Evolutionary conservation across 2,329 filamentous ascomycete species (phyloP), one percentile per base, ranked within the genome.

Genomic region (Alternaria consortialis): DNA sequence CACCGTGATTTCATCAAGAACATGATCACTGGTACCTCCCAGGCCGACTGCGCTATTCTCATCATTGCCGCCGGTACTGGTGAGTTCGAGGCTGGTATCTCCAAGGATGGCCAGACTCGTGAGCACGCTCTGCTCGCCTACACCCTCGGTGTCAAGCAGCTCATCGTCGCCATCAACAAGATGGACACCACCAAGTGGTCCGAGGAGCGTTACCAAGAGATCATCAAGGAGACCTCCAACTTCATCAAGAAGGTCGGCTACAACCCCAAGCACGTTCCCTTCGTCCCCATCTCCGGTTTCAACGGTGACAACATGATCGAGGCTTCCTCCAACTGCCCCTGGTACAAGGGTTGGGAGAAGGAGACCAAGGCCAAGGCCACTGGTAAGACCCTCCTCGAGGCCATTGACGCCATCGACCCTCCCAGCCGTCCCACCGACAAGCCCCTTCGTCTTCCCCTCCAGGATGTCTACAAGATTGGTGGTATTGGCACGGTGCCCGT

Each of bases 81-180:
- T 97, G 95, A 99, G 90, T 99, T 99, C 91, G 95, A 99, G 91
- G 95, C 95, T 91, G 95, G 95, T 98, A 99, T 99, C 92, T 98
- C 95, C 91, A 99, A 99, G 93, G 95, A 98, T 93, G 95, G 95
- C 85, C 95, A 99, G 92, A 99, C 95, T 79, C 95, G 95, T 92
- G 95, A 99, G 93, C 95, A 99, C 92, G 95, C 95, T 86, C 92
- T 99, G 80, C 94, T 99, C 82, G 94, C 95, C 84, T 98, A 95
- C 92, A 98, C 95, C 84, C 92, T 99, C 69, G 95, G 95, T 95
- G 95, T 99, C 81, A 94, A 92, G 89, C 94, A 99, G 90, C 93
- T 99, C 88, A 98, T 99, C 82, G 94, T 98, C 79, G 95, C 95
- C 86, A 96, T 98, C 90, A 99, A 99, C 94, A 99, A 99, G 93